Evolutionary conservation across 1,139 yeast genomes (phyloP), one percentile per base, ranked within the genome.

Genomic region (Pichia sp.): DNA sequence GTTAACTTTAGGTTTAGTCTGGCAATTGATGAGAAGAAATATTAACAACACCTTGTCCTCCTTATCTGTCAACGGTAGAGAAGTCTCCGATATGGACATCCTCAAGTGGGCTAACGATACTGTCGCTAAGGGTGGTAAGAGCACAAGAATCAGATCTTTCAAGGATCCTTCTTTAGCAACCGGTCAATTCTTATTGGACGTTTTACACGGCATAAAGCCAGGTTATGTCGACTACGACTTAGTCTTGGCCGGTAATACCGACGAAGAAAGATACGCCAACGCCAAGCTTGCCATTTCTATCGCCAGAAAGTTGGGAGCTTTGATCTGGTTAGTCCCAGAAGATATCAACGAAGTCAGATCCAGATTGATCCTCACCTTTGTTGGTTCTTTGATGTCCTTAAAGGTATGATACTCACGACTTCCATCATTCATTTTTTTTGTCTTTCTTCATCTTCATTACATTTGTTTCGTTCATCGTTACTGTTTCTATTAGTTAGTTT

Each of bases 281-380:
- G 98, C 99, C 30, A 87, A 87, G 71, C 79, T 93, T 67, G 99
- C 99, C 27, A 93, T 93, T 66, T 93, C 99, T 2, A 93, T 93
- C 63, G 99, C 99, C 33, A 86, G 99, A 77, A 93, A 94, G 69
- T 73, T 93, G 58, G 99, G 99, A 51, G 99, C 97, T 38, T 81
- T 94, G 66, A 93, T 93, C 61, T 93, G 98, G 97, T 77, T 93
- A 60, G 96, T 93, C 24, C 99, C 99, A n/a, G 99, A 93, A 69
- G 99, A 93, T 72, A 93, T 93, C 61, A 88, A 84, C 60, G 98
- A 91, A 70, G 97, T 94, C 38, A 85, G 99, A 71, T 76, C 96
- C 43, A 83, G 98, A 67, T 82, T 93, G 71, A 86, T 93, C 48
- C 79, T 91, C 65, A 90, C 99, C 1, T 93, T 93, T 67, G 89